phyloP scores from a whole-genome alignment of 108 stramenopile species.

The Fistulifera solaris region DNA sequence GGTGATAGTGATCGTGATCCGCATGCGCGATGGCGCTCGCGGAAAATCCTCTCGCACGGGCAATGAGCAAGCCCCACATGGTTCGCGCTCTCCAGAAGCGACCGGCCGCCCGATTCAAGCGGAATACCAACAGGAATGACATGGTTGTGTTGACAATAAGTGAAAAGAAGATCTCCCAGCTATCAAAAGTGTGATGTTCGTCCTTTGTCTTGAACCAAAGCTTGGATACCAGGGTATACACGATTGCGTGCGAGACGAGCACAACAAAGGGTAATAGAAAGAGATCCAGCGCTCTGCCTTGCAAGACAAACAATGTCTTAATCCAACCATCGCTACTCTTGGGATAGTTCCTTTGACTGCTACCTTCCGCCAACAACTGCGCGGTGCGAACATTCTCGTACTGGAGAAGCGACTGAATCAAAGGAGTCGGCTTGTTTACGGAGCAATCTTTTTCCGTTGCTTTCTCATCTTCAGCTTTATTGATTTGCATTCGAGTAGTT shows the following conservation, averaged over 20 bases:
- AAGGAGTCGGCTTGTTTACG: too few species aligned
- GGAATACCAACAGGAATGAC: conserved; percentile 39
- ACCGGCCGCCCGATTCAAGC: conserved; percentile 26
- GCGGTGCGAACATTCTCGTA: not conserved
- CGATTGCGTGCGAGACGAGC: conserved; percentile 14
- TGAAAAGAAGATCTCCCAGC: conserved; percentile 17
- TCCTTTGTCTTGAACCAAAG: too few species aligned
- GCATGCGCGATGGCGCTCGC: conserved; percentile 14
- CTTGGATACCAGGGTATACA: conserved; percentile 15
- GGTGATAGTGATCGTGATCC: conserved; percentile 7
- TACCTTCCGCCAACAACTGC: conserved; percentile 15
- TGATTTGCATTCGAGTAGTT: not conserved
- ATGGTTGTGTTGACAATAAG: conserved; percentile 23
- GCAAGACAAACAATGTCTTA: conserved; percentile 15
- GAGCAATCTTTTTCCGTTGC: too few species aligned
- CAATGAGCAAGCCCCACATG: conserved; percentile 26
- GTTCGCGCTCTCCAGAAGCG: conserved; percentile 32
- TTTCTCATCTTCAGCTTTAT: not conserved
- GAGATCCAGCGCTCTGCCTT: conserved; percentile 28
- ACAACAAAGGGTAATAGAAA: conserved; percentile 16
- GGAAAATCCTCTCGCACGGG: conserved; percentile 9
- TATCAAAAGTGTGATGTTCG: not conserved
- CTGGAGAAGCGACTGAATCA: conserved; percentile 8
- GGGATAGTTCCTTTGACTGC: conserved; percentile 15
- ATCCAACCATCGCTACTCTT: conserved; percentile 29